Base-by-base conservation (phyloP, 257 asterid species). In the Plantago elongata region DNA sequence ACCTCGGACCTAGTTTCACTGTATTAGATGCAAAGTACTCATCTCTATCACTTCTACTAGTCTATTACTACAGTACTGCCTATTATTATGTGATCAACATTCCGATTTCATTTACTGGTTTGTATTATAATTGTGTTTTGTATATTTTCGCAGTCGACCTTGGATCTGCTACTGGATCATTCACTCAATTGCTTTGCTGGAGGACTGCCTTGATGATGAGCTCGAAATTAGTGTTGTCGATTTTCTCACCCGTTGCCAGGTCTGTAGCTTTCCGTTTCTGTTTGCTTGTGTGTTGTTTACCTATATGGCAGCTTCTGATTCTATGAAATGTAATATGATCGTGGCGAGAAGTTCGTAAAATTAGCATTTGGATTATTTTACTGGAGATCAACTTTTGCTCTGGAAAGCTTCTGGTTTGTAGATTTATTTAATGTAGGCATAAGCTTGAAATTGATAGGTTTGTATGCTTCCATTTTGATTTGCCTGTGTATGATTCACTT, bases 141-240 rank as follows among this genome's bases (percentile, higher is more conserved):
- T 45, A 68, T 60, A 6, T 58, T 0, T 29, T 9, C 44, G 13
- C 77, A 93, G 99, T 70, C 99, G 99, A 58, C 99, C 97, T 59
- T 93, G 99, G 99, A 69, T 93, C 62, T 89, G 97, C 79, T 93
- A 93, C 72, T 89, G 99, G 99, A 84, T 78, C 66, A 80, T 87
- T 57, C 99, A 93, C 64, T 82, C 99, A 9, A 80, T 93, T 72
- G 87, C 96, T 59, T 55, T 89, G 74, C 63, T 89, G 77, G 95
- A 89, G 43, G 99, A 93, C 42, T 81, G 84, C 42, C 70, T 89
- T 37, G 86, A 75, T 42, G 81, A 74, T 63, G 37, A 72, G 64
- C 67, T 89, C 76, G 90, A 85, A 81, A 61, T 71, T 59, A 77
- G 74, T 71, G 61, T 74, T 11, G 68, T 85, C 54, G 94, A 87